These are phyloP conservation scores for Mortierella sp. DNA, from an alignment of 371 early-diverging fungal genomes.

Conservation along the genomic window DNA sequence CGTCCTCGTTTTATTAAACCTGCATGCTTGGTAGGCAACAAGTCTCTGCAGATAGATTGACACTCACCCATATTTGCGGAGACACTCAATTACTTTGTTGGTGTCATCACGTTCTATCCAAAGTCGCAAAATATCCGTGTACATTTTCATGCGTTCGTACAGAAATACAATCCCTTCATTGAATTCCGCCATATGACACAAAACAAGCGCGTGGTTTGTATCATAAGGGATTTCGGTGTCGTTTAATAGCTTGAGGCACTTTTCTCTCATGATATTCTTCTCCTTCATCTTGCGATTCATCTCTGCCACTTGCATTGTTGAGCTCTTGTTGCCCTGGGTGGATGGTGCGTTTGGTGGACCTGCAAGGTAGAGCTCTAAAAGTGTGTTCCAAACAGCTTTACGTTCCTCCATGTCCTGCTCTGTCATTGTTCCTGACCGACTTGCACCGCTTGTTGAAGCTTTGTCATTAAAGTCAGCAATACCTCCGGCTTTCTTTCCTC, in stretches of 20 bases:
- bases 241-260: constrained; percentile 67
- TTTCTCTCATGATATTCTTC: constrained; percentile 56
- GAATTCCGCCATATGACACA: constrained; percentile 88
- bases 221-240: constrained; percentile 79
- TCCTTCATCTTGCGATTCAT: constrained; percentile 55
- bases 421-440: constrained; percentile 20
- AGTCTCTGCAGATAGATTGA: background rate
- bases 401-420: constrained; percentile 65
- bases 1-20: no score
- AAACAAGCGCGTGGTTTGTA: constrained; percentile 89
- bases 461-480: constrained; percentile 29
- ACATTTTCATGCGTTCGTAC: constrained; percentile 86
- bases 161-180: constrained; percentile 88
- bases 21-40: background rate
- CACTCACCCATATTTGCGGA: constrained; percentile 84
- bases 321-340: constrained; percentile 41
- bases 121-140: constrained; percentile 82
- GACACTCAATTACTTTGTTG: constrained; percentile 78
- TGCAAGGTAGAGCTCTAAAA: constrained; percentile 91
- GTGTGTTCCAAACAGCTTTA: constrained; percentile 86
- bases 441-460: constrained; percentile 52
- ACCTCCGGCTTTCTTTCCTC: constrained; percentile 20
- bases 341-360: constrained; percentile 51
- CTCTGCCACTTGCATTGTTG: constrained; percentile 49
- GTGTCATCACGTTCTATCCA: constrained; percentile 87